Conservation (phyloP, 2,329 filamentous ascomycete species). For the Aspergillus quadricinctus region DNA sequence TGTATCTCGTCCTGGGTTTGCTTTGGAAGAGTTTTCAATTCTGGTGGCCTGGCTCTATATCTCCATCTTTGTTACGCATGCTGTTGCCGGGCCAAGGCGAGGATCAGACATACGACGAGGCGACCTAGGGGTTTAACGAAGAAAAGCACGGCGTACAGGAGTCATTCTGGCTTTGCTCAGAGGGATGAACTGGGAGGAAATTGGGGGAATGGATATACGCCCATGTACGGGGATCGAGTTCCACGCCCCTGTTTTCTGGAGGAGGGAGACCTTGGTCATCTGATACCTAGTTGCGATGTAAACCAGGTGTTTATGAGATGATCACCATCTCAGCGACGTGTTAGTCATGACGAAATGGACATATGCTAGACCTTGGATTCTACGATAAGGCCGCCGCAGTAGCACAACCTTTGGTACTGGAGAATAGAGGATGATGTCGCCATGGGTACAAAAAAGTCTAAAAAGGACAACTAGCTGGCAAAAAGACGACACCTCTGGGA, state of each 20-base stretch:
- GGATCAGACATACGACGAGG: slow-evolving; percentile 1
- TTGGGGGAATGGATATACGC: slow-evolving; percentile 9
- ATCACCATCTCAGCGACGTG: slow-evolving; percentile 24
- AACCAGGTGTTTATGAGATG: slow-evolving; percentile 25
- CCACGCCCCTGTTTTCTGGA: neutral
- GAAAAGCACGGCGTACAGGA: slow-evolving; percentile 32
- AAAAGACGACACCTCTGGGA: neutral
- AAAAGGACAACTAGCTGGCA: neutral
- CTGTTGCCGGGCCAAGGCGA: slow-evolving; percentile 1
- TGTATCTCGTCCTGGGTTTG: slow-evolving; percentile 8
- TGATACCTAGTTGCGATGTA: slow-evolving; percentile 10
- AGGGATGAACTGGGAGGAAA: slow-evolving; percentile 11
- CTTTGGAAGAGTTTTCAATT: slow-evolving; percentile 10
- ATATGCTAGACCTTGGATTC: slow-evolving; percentile 15
- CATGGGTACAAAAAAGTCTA: neutral
- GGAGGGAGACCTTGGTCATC: slow-evolving; percentile 1
- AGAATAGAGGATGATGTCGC: too few species aligned
- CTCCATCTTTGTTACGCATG: slow-evolving; percentile 6
- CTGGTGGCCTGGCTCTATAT: slow-evolving; percentile 7
- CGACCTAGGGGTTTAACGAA: neutral
- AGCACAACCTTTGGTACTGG: too few species aligned
- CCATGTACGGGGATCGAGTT: slow-evolving; percentile 8
- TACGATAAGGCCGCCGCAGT: too few species aligned
- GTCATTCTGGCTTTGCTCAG: slow-evolving; percentile 27
- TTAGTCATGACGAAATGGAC: slow-evolving; percentile 32